These are phyloP conservation scores for Xanthoparmelia taractica DNA, from an alignment of 495 filamentous ascomycete genomes.

Conservation along the genomic window DNA sequence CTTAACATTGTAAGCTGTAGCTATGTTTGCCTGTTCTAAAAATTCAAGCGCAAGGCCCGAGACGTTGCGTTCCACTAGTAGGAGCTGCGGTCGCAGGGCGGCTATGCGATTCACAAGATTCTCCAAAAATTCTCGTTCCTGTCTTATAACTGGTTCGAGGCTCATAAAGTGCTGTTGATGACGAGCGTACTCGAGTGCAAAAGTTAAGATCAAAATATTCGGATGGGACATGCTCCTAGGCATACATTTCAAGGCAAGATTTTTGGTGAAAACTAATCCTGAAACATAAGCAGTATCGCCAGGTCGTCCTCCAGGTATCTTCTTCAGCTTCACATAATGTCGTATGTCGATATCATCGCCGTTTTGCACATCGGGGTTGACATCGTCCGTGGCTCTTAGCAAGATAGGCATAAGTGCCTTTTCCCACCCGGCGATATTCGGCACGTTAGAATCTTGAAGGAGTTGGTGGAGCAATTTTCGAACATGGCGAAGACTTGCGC, in stretches of 20 bases:
- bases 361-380: constrained; percentile 80
- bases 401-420: constrained; percentile 86
- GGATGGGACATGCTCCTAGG: constrained; percentile 74
- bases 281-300: constrained; percentile 91
- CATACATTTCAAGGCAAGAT: constrained; percentile 94
- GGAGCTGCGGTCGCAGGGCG: constrained; percentile 70
- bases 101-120: constrained; percentile 91
- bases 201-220: constrained; percentile 85
- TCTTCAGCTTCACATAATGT: constrained; percentile 98
- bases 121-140: constrained; percentile 88
- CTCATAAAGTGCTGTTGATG: constrained; percentile 98
- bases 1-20: constrained; percentile 93
- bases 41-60: constrained; percentile 84
- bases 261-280: constrained; percentile 94
- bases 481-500: constrained; percentile 81
- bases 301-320: constrained; percentile 81
- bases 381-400: constrained; percentile 84
- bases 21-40: constrained; percentile 77
- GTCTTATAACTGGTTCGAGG: constrained; percentile 89
- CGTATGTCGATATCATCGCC: constrained; percentile 96
- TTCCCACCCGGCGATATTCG: constrained; percentile 73
- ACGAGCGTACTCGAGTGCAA: constrained; percentile 91
- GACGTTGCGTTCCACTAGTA: constrained; percentile 85
- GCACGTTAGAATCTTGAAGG: constrained; percentile 65
- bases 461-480: constrained; percentile 76